phyloP scores from a whole-genome alignment of 495 filamentous ascomycete species.

The Penicillium alfredii region DNA sequence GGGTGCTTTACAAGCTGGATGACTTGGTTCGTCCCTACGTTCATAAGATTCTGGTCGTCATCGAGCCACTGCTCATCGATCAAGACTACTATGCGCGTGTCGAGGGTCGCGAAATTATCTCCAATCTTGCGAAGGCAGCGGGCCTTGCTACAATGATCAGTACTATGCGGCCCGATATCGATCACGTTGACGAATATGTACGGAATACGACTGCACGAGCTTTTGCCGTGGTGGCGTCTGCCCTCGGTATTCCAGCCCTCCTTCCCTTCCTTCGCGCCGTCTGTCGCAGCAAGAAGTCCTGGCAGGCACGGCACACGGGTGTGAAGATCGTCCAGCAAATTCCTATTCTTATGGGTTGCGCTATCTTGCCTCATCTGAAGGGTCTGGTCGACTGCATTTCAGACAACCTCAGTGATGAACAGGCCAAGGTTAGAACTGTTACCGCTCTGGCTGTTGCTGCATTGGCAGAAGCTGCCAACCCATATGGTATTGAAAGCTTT shows the following conservation, averaged over 20 bases:
- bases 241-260: slow-evolving; percentile 90
- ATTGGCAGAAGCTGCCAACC: slow-evolving; percentile 91
- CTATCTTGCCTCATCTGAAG: slow-evolving; percentile 92
- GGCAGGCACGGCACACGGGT: slow-evolving; percentile 98
- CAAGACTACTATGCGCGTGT: slow-evolving; percentile 99
- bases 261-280: slow-evolving; percentile 93
- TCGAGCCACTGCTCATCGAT: slow-evolving; percentile 96
- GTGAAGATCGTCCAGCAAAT: slow-evolving; percentile 99
- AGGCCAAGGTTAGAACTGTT: slow-evolving; percentile 94
- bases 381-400: slow-evolving; percentile 95
- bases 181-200: slow-evolving; percentile 98
- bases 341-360: slow-evolving; percentile 98
- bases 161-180: slow-evolving; percentile 98
- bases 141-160: slow-evolving; percentile 99
- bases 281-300: slow-evolving; percentile 96
- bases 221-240: slow-evolving; percentile 95
- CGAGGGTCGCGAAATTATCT: slow-evolving; percentile 97
- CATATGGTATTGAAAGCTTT: slow-evolving; percentile 98
- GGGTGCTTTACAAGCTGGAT: slow-evolving; percentile 96
- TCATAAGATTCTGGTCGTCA: slow-evolving; percentile 98
- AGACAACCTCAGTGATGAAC: slow-evolving; percentile 93
- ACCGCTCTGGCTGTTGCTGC: slow-evolving; percentile 94
- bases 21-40: slow-evolving; percentile 95
- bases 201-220: slow-evolving; percentile 96
- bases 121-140: slow-evolving; percentile 92